Percentiles rank a stretch among this genome's conserved stretches.
phyloP scores from a whole-genome alignment of 2,329 filamentous ascomycete genomes.

The Neonectria coccinea region DNA sequence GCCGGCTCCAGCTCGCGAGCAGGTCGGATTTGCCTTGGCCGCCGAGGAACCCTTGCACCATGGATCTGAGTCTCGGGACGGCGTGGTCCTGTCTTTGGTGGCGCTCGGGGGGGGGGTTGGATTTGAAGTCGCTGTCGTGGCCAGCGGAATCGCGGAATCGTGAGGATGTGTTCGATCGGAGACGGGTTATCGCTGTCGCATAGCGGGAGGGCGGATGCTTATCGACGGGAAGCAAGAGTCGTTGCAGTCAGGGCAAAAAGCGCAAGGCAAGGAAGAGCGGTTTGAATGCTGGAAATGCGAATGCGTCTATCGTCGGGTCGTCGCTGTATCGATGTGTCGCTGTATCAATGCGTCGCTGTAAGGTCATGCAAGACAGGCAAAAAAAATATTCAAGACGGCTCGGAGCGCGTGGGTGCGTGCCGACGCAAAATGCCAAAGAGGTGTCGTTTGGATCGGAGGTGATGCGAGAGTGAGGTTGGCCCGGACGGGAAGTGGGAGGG shows the following conservation, averaged over 20 bases:
- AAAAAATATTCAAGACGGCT: background rate
- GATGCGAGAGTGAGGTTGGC: background rate
- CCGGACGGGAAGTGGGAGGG: background rate
- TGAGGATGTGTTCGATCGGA: background rate
- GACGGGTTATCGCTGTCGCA: background rate
- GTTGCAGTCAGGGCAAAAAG: background rate
- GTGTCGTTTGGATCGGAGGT: background rate
- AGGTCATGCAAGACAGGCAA: background rate
- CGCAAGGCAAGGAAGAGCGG: background rate
- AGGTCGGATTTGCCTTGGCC: slow-evolving; percentile 25
- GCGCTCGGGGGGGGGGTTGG: background rate
- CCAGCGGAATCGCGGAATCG: background rate
- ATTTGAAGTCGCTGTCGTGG: background rate
- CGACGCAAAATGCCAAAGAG: background rate
- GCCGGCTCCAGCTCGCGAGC: slow-evolving; percentile 21
- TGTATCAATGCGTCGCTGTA: slow-evolving; percentile 1
- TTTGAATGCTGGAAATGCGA: background rate
- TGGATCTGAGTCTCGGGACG: background rate
- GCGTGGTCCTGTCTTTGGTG: background rate
- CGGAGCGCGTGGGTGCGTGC: background rate
- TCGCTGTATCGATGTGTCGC: background rate
- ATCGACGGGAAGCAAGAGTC: background rate
- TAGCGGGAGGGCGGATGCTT: background rate
- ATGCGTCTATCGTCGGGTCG: background rate
- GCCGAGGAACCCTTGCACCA: slow-evolving; percentile 13